phyloP scores from a whole-genome alignment of 352 stramenopile species.

The Elongisporangium undulatum region DNA sequence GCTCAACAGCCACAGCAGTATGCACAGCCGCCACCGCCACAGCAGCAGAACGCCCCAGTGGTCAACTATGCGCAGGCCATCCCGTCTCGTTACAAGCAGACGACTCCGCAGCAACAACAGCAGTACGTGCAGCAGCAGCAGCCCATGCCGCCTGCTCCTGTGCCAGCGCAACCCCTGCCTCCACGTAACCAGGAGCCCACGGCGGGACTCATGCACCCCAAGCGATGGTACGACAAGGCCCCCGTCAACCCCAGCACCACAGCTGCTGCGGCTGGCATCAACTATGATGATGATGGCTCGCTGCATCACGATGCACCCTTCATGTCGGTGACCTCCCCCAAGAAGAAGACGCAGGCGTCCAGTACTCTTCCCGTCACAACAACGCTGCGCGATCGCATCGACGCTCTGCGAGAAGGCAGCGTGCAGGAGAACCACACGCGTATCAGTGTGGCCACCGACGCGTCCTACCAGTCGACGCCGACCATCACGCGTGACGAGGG shows the following conservation, averaged over 20 bases:
- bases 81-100: conserved; percentile 4
- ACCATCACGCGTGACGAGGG: conserved; percentile 5
- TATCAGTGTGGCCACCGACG: conserved; percentile 30
- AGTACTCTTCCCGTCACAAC: conserved; percentile 11
- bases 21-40: conserved; percentile 3
- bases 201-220: conserved; percentile 13
- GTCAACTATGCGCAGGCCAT: neutral
- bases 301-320: conserved; percentile 28
- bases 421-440: conserved; percentile 45
- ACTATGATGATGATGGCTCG: conserved; percentile 8
- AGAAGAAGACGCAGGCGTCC: conserved; percentile 9
- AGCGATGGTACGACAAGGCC: conserved; percentile 14
- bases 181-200: conserved; percentile 10
- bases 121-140: conserved; percentile 14
- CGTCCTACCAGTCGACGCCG: conserved; percentile 17
- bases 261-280: neutral
- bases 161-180: conserved; percentile 4
- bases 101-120: conserved; percentile 16
- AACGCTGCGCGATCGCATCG: conserved; percentile 59
- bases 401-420: conserved; percentile 44
- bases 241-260: conserved; percentile 5
- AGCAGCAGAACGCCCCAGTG: conserved; percentile 7
- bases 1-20: conserved; percentile 8
- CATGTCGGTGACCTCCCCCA: conserved; percentile 37
- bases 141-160: neutral